phyloP scores from a whole-genome alignment of 805 yeast species.

The Ogataea trehalophila region DNA sequence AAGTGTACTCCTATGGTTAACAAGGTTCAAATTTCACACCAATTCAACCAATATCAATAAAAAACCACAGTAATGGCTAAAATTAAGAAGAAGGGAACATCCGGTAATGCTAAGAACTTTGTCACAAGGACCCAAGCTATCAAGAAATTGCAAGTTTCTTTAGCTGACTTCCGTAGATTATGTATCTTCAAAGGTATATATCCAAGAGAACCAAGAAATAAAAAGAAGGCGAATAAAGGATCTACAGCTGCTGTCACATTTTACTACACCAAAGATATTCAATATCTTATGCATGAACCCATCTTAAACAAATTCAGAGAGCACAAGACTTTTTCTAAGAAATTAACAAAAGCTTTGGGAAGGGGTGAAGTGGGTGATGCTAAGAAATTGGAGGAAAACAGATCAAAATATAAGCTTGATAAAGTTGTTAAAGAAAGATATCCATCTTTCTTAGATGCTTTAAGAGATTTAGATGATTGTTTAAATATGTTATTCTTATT shows the following conservation, averaged over 20 bases:
- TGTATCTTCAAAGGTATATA: constrained; percentile 98
- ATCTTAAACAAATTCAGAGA: constrained; percentile 87
- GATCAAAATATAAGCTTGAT: constrained; percentile 84
- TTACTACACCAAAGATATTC: constrained; percentile 90
- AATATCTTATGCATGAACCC: constrained; percentile 93
- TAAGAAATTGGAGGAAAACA: constrained; percentile 70
- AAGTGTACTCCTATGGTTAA: background rate
- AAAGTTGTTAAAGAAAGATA: constrained; percentile 91
- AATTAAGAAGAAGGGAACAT: constrained; percentile 76
- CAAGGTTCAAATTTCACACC: background rate
- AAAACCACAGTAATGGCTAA: constrained; percentile 41
- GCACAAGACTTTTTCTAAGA: constrained; percentile 90
- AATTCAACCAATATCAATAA: background rate
- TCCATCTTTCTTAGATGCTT: constrained; percentile 87
- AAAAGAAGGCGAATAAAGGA: constrained; percentile 95
- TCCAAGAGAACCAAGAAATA: constrained; percentile 94
- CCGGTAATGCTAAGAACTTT: constrained; percentile 89
- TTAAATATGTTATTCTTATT: constrained; percentile 91
- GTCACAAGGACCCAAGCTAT: constrained; percentile 94
- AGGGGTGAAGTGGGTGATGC: constrained; percentile 91
- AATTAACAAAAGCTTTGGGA: constrained; percentile 83
- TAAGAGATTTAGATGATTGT: constrained; percentile 93
- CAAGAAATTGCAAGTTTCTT: constrained; percentile 81
- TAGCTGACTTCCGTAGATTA: constrained; percentile 94
- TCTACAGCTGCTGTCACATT: constrained; percentile 96